Conservation (phyloP, 1,284 basidiomycete genomes). For the Apiotrichum mycotoxinovorans region DNA sequence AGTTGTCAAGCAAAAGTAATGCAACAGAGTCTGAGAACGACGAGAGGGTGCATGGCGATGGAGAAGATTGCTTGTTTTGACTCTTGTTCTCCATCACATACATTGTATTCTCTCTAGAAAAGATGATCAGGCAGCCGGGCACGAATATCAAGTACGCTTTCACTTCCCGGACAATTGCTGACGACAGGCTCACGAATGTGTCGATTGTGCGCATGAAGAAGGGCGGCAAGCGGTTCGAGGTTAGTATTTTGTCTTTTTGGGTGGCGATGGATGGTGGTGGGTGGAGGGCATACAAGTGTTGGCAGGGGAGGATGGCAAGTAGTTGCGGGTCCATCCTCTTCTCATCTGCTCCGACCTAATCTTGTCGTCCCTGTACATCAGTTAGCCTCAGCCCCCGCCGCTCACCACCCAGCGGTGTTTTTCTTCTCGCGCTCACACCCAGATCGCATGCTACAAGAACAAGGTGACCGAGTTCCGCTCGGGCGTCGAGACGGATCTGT, state of each 20-base stretch:
- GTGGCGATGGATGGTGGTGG: not conserved
- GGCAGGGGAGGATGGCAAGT: no score
- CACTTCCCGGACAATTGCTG: not conserved
- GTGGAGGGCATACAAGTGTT: no score
- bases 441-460: conserved; percentile 99
- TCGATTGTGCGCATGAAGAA: conserved; percentile 94
- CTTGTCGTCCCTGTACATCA: no score
- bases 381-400: no score
- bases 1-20: no score
- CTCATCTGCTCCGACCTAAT: not conserved
- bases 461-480: conserved; percentile 95
- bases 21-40: no score
- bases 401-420: not conserved
- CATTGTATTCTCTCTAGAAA: not conserved
- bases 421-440: not conserved
- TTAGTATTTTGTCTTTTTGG: conserved; percentile 40
- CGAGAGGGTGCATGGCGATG: no score
- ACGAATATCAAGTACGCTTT: conserved; percentile 22
- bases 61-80: no score
- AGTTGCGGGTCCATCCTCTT: no score
- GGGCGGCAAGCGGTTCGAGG: conserved; percentile 96
- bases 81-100: not conserved
- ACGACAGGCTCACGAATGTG: conserved; percentile 81
- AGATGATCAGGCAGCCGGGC: conserved; percentile 21
- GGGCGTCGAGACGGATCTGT: conserved; percentile 88